Evolutionary conservation across 75 land plant species (phyloP), one percentile per base, ranked within the genome.

Genomic region (Pinus tabuliformis): DNA sequence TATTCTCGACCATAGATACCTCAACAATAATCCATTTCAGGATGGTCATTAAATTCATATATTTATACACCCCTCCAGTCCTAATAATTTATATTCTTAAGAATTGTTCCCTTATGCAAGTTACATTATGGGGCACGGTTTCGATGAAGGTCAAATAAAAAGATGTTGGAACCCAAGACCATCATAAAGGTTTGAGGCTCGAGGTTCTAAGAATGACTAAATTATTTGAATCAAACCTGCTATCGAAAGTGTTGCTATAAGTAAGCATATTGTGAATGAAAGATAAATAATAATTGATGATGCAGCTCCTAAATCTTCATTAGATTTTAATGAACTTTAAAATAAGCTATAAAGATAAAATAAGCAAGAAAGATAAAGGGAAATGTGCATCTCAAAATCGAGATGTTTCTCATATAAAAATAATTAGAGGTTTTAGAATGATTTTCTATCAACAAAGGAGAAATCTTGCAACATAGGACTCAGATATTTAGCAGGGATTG

Each of bases 151-250:
- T 95, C 26, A 95, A 83, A 81, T 91, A 93, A 16, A 95, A 5
- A 57, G 93, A 95, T 52, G 95, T 89, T 37, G 5, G 39, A 5
- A 37, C 3, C 5, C 30, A 93, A 91, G 33, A 95, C 84, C 95
- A 95, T 89, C 21, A 93, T 92, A 62, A 75, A 93, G 73, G 77
- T 95, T 93, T n/a, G 92, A 83, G 57, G 92, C 98, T 93, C 74
- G 89, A 85, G 30, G 91, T 85, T 26, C 95, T 96, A 17, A 93
- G 76, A 74, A 93, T 61, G 37, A 95, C 57, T 61, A 91, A 88
- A 30, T 73, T 84, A 88, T 95, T 93, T 0, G 92, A 83, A 5
- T 95, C 95, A 74, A 92, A 62, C 45, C 66, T 30, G 75, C 83
- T 83, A 49, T 91, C 95, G 56, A 88, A 70, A 36, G 68, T 3